These are phyloP conservation scores for Phoenix roebelenii DNA, from an alignment of 176 grass and related monocot species.

Conservation along the genomic window DNA sequence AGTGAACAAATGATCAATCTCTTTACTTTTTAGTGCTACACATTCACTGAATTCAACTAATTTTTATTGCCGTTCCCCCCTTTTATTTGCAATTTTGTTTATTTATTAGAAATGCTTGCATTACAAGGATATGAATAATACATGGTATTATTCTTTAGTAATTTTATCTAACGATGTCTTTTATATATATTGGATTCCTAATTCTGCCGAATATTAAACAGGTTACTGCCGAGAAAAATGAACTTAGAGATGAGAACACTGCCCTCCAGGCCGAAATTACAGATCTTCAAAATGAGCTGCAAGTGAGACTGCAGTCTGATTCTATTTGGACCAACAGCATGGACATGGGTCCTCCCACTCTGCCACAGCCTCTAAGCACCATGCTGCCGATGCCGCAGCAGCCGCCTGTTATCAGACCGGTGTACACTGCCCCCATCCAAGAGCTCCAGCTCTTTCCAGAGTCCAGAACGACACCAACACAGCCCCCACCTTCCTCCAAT, in stretches of 20 bases:
- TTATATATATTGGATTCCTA: neutral
- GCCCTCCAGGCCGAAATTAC: constrained; percentile 35
- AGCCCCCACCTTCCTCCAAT: neutral
- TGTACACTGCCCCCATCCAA: constrained; percentile 14
- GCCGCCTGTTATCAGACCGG: constrained; percentile 17
- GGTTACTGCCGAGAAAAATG: constrained; percentile 48
- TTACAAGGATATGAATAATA: too few relatives aligned
- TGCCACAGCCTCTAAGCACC: constrained; percentile 1
- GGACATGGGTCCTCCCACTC: constrained; percentile 10
- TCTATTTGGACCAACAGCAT: neutral
- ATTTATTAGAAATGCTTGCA: too few relatives aligned
- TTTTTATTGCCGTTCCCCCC: too few relatives aligned
- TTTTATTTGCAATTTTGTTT: too few relatives aligned
- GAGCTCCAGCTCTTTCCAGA: constrained; percentile 75
- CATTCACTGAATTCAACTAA: too few relatives aligned
- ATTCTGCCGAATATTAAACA: constrained; percentile 7
- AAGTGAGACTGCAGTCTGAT: constrained; percentile 19
- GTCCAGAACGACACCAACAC: neutral
- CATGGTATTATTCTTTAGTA: too few relatives aligned
- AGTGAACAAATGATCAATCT: too few relatives aligned
- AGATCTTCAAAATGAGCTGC: constrained; percentile 42
- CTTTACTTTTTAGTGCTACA: too few relatives aligned
- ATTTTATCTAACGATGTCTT: too few relatives aligned
- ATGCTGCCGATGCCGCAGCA: constrained; percentile 21
- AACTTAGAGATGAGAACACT: constrained; percentile 59